These are phyloP conservation scores for Ammopiptanthus mongolicus DNA, from an alignment of 306 rosid genomes.

Conservation along the genomic window DNA sequence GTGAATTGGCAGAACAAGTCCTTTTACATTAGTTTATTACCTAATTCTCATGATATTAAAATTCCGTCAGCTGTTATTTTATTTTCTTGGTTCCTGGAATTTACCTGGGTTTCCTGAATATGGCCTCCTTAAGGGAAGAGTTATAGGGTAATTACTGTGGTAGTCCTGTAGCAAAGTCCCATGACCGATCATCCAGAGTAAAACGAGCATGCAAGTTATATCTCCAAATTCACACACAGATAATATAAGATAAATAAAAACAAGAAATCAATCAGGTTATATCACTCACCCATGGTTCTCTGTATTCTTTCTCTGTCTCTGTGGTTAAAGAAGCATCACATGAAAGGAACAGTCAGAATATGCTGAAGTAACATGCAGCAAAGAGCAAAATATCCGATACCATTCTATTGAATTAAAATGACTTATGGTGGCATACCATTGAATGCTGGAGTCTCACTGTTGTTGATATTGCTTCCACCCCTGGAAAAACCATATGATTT, in stretches of 20 bases:
- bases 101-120: constrained; percentile 87
- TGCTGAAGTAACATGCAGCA: constrained; percentile 1
- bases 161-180: constrained; percentile 59
- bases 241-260: background rate
- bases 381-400: background rate
- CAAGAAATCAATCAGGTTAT: background rate
- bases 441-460: constrained; percentile 32
- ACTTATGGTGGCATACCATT: constrained; percentile 33
- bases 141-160: constrained; percentile 51
- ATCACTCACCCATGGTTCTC: constrained; percentile 72
- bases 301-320: constrained; percentile 57
- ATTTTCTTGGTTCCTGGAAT: constrained; percentile 10
- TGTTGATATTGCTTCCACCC: constrained; percentile 17
- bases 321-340: constrained; percentile 27
- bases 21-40: background rate
- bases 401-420: constrained; percentile 22
- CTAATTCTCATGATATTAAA: background rate
- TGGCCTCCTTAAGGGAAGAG: constrained; percentile 76
- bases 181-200: constrained; percentile 13
- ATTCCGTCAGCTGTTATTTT: background rate
- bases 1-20: background rate
- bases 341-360: background rate
- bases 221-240: constrained; percentile 1
- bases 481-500: constrained; percentile 42
- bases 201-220: constrained; percentile 13